phyloP scores from a whole-genome alignment of 768 basidiomycete species.

The Trametes cingulata region DNA sequence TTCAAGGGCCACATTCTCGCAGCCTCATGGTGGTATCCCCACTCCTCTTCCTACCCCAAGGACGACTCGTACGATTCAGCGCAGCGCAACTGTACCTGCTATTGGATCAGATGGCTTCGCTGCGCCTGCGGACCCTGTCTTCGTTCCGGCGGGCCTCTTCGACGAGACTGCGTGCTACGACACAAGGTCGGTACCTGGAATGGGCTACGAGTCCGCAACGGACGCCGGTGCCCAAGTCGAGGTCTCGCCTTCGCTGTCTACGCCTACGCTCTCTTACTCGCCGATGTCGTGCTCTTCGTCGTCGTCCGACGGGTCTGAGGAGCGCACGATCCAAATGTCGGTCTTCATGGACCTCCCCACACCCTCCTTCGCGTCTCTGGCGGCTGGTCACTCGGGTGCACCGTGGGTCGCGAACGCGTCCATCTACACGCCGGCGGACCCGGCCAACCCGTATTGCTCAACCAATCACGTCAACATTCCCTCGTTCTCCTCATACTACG shows the following conservation, averaged over 20 bases:
- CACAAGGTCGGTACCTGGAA: constrained; percentile 9
- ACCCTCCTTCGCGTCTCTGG: constrained; percentile 8
- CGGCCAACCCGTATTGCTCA: constrained; percentile 14
- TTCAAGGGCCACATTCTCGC: not conserved
- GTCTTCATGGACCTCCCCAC: constrained; percentile 22
- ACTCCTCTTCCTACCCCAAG: constrained; percentile 12
- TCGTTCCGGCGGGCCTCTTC: not conserved
- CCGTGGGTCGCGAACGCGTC: constrained; percentile 15
- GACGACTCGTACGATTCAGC: constrained; percentile 16
- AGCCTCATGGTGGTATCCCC: not conserved
- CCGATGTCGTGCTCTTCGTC: constrained; percentile 30
- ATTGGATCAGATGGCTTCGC: constrained; percentile 7
- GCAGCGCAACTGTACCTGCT: constrained; percentile 25
- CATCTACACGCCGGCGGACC: constrained; percentile 14
- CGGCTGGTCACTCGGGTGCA: not conserved
- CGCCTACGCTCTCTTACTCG: constrained; percentile 30
- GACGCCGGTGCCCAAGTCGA: constrained; percentile 13
- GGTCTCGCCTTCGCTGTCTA: constrained; percentile 28
- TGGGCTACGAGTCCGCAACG: constrained; percentile 2
- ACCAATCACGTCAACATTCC: not conserved
- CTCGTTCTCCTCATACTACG: not conserved
- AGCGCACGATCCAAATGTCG: constrained; percentile 28
- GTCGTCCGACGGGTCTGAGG: constrained; percentile 31
- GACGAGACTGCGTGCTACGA: constrained; percentile 4
- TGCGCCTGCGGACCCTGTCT: constrained; percentile 5